A percentile compares a stretch with the other conserved stretches of the same genome.
Conservation (phyloP, 805 yeast genomes). For the Candida odintsovae region DNA sequence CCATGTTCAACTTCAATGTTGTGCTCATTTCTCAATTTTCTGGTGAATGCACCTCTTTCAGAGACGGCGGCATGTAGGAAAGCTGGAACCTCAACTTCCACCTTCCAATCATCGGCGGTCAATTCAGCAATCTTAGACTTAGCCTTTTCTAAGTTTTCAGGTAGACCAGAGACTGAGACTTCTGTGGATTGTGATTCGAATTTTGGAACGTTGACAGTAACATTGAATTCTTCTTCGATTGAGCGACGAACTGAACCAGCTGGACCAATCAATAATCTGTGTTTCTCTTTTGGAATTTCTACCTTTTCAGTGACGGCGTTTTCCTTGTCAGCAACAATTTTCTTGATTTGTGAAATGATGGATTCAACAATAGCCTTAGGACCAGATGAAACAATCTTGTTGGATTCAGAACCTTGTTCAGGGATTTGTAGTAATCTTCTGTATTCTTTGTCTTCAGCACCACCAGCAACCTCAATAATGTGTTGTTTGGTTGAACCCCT, state of each 20-base stretch:
- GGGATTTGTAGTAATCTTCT: conserved; percentile 66
- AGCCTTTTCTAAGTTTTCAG: conserved; percentile 60
- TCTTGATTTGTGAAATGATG: conserved; percentile 55
- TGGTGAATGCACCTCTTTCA: conserved; percentile 61
- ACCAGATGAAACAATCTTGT: conserved; percentile 63
- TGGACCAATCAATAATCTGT: conserved; percentile 74
- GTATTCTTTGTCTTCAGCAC: conserved; percentile 44
- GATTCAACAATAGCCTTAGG: conserved; percentile 66
- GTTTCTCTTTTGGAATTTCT: conserved; percentile 66
- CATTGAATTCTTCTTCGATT: conserved; percentile 64
- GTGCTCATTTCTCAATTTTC: conserved; percentile 45
- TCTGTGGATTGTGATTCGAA: conserved; percentile 41
- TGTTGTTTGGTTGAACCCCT: conserved; percentile 70
- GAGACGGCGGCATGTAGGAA: conserved; percentile 52
- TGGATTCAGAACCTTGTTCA: conserved; percentile 51
- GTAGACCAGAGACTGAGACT: conserved; percentile 57
- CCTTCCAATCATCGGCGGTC: conserved; percentile 52
- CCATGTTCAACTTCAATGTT: conserved; percentile 60
- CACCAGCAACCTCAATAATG: conserved; percentile 79
- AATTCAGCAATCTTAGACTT: conserved; percentile 55
- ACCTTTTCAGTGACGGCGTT: conserved; percentile 45
- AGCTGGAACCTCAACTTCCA: conserved; percentile 51
- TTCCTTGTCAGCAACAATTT: conserved; percentile 60
- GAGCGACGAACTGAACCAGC: conserved; percentile 70
- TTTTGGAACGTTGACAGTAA: conserved; percentile 62